These are phyloP conservation scores for Melastoma malabathricum DNA, from an alignment of 345 rosid species.

Conservation along the genomic window DNA sequence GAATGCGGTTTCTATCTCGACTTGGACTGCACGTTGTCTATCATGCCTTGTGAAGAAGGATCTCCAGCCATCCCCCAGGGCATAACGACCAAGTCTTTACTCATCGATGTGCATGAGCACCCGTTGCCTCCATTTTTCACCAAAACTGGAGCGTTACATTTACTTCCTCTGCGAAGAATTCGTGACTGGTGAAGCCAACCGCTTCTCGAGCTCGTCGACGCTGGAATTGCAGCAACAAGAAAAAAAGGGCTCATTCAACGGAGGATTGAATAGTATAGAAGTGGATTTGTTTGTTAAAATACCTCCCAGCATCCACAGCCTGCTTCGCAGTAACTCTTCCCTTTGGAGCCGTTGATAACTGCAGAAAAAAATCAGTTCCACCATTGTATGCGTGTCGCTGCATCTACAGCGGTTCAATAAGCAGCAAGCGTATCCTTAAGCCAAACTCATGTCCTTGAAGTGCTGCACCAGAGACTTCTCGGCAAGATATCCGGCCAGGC, in stretches of 20 bases:
- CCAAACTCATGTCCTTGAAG: constrained; percentile 64
- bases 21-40: too few relatives aligned
- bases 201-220: constrained; percentile 66
- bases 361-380: constrained; percentile 9
- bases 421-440: too few relatives aligned
- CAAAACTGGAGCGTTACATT: fast-evolving
- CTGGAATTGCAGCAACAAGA: constrained; percentile 42
- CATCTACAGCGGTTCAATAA: too few relatives aligned
- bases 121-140: background rate
- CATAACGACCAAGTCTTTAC: background rate
- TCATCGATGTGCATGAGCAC: background rate
- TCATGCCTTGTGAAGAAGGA: too few relatives aligned
- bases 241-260: background rate
- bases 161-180: background rate
- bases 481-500: constrained; percentile 79
- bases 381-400: too few relatives aligned
- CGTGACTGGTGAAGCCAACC: constrained; percentile 12
- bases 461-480: constrained; percentile 78
- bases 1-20: too few relatives aligned
- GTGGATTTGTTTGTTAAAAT: constrained; percentile 2
- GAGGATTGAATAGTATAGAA: background rate
- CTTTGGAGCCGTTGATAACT: constrained; percentile 84
- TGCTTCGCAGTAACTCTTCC: constrained; percentile 60
- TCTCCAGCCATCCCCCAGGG: background rate
- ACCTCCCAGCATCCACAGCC: constrained; percentile 58